A percentile compares a stretch with the other conserved stretches of the same genome.
phyloP scores from a whole-genome alignment of 805 yeast species.

The Tetrapisispora fleetii region DNA sequence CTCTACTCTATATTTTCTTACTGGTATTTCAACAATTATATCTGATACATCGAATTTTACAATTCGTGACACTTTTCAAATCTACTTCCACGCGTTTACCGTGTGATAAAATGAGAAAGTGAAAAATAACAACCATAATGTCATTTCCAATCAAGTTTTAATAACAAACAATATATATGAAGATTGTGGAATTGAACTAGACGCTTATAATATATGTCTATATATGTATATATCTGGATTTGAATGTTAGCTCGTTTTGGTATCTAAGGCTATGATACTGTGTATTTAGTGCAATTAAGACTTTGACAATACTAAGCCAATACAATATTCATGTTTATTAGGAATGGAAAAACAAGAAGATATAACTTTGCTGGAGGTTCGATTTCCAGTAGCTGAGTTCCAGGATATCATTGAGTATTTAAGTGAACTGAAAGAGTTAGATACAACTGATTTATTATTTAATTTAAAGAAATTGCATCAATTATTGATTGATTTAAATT shows the following conservation, averaged over 20 bases:
- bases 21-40: too few relatives aligned
- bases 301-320: not conserved
- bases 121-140: not conserved
- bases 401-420: not conserved
- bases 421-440: not conserved
- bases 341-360: not conserved
- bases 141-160: not conserved
- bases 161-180: not conserved
- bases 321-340: not conserved
- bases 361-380: not conserved
- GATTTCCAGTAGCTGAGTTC: not conserved
- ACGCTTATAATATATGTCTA: too few relatives aligned
- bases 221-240: not conserved
- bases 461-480: not conserved
- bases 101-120: not conserved
- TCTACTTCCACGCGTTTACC: not conserved
- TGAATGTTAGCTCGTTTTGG: not conserved
- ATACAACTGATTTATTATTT: not conserved
- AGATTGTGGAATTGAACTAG: not conserved
- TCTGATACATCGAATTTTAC: not conserved
- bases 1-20: too few relatives aligned
- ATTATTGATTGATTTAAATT: not conserved
- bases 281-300: too few relatives aligned
- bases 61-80: not conserved
- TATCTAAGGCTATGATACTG: too few relatives aligned